Evolutionary conservation across 805 yeast species (phyloP).

Genomic region (Wickerhamiella hasegawae): DNA sequence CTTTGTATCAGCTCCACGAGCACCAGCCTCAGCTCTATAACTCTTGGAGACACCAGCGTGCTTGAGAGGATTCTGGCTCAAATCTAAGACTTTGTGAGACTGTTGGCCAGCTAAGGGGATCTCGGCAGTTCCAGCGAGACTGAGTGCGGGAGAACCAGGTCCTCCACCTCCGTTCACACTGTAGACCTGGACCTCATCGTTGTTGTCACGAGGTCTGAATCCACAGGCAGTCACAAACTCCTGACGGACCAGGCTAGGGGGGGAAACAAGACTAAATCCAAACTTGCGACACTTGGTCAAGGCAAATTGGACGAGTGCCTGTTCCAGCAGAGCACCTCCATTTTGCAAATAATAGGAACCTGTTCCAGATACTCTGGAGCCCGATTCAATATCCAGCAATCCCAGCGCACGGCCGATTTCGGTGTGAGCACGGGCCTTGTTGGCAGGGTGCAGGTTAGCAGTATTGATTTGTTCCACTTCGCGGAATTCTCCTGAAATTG

Average conservation of each 20-base stretch:
- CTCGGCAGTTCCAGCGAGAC: conserved; percentile 89
- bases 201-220: conserved; percentile 79
- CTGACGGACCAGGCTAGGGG: conserved; percentile 73
- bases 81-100: conserved; percentile 32
- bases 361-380: conserved; percentile 62
- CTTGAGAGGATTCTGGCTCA: conserved; percentile 8
- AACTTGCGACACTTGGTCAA: conserved; percentile 43
- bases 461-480: conserved; percentile 13
- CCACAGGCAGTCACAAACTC: conserved; percentile 84
- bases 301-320: conserved; percentile 74
- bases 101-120: conserved; percentile 78
- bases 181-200: conserved; percentile 75
- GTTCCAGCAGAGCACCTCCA: conserved; percentile 79
- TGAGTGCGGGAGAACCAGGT: conserved; percentile 25
- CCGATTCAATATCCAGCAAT: conserved; percentile 53
- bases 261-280: conserved; percentile 58
- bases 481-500: conserved; percentile 10
- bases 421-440: conserved; percentile 38
- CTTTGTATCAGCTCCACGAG: conserved; percentile 80
- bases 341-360: conserved; percentile 54
- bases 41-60: conserved; percentile 59
- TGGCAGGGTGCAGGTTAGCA: conserved; percentile 4
- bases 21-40: conserved; percentile 94
- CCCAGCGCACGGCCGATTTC: conserved; percentile 51
- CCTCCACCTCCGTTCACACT: conserved; percentile 29